Base-by-base conservation (phyloP, 139 green algal species). In the Dunaliella primolecta region DNA sequence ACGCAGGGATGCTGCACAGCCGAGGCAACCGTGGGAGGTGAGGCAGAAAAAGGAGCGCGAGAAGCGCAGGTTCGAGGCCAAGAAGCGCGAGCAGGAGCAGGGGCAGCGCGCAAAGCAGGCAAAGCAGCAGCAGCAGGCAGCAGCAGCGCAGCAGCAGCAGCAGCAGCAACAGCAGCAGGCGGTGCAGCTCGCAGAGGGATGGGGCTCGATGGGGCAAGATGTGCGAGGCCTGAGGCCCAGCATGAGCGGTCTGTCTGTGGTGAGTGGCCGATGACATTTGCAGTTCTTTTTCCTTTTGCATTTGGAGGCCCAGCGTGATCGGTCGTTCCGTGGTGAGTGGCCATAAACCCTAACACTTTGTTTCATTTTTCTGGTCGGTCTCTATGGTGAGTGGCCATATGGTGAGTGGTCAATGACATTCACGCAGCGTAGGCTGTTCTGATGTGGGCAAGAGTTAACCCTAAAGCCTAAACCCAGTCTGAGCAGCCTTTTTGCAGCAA, bases 61-160 rank as follows among this genome's bases (percentile, higher is more conserved):
- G 46, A 64, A 64, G 46, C n/a, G n/a, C n/a, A 64, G 46, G 46
- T 64, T 15, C 46, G 7, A 7, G 7, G 15, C 7, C 46, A 64
- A 15, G 46, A 64, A 15, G 46, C 46, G 46, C 7, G 7, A 64
- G 15, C 7, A 64, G 15, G 7, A 78, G 72, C 56, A 80, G 57
- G 56, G 1, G 56, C 55, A 87, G 84, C 84, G 81, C 21, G 71
- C 37, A 79, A 76, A 79, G 83, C 84, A 84, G 77, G 36, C 84
- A 79, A 36, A 84, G 79, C 79, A 85, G 84, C 84, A 84, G 36
- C 11, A 32, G 72, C 7, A 78, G n/a, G 72, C 72, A 78, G 20
- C 11, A 32, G 72, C 72, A 78, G 72, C 82, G 84, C 84, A 84
- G 36, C 11, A 32, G 72, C 7, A 78, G 72, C 72, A 85, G 84